These are phyloP conservation scores for Thielaviopsis ethacetica DNA, from an alignment of 2,329 filamentous ascomycete species.

Conservation along the genomic window DNA sequence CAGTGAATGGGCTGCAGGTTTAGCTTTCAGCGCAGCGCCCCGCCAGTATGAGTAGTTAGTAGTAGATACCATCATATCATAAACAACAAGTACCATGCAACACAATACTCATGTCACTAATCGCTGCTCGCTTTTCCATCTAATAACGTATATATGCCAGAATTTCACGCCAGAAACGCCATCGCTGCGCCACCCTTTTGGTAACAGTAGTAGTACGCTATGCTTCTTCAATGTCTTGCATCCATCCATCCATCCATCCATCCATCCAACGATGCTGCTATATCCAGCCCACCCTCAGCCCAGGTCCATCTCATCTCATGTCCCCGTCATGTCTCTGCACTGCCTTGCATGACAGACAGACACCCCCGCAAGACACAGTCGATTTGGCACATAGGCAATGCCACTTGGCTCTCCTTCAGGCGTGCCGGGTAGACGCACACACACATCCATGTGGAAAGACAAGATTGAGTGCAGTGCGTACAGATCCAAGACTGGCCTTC, in stretches of 20 bases:
- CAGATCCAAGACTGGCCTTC: too few species aligned
- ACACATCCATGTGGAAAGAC: too few species aligned
- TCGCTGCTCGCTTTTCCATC: background rate
- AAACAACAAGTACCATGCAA: background rate
- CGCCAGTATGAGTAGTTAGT: too few species aligned
- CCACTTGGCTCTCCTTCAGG: background rate
- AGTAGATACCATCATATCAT: background rate
- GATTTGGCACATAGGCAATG: background rate
- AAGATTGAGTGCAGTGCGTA: too few species aligned
- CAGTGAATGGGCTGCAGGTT: too few species aligned
- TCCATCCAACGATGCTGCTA: background rate
- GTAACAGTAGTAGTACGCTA: background rate
- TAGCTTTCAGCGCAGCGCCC: too few species aligned
- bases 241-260: background rate
- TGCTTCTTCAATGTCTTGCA: background rate
- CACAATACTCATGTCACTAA: background rate
- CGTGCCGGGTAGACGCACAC: background rate
- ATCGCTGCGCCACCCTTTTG: slow-evolving; percentile 1
- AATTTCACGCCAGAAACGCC: slow-evolving; percentile 5
- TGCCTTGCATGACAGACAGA: background rate
- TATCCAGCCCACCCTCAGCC: background rate
- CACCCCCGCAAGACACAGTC: background rate
- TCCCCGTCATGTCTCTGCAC: background rate
- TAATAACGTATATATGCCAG: background rate
- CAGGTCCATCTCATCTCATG: background rate